phyloP scores from a whole-genome alignment of 2,329 filamentous ascomycete species.

The Penicillium concentricum region DNA sequence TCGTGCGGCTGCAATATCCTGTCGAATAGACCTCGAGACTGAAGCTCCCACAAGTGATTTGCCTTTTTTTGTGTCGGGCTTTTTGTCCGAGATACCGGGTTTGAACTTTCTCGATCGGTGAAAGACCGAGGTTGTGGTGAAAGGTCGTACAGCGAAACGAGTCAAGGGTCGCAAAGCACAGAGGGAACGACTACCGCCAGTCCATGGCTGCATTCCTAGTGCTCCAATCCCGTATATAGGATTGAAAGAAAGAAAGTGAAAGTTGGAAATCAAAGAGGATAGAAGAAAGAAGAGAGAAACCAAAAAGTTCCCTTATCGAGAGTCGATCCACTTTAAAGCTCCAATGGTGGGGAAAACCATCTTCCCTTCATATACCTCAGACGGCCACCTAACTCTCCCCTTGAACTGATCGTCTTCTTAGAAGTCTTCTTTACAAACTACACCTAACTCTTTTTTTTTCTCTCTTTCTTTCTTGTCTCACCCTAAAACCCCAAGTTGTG shows the following conservation, averaged over 20 bases:
- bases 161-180: slow-evolving; percentile 38
- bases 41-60: background rate
- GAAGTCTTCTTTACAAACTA: background rate
- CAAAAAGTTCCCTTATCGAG: slow-evolving; percentile 22
- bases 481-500: slow-evolving; percentile 24
- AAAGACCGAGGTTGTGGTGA: slow-evolving; percentile 32
- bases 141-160: slow-evolving; percentile 29
- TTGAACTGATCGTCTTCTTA: background rate
- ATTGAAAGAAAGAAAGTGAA: background rate
- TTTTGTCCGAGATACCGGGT: background rate
- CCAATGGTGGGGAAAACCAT: slow-evolving; percentile 30
- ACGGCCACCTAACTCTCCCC: slow-evolving; percentile 17
- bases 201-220: slow-evolving; percentile 44
- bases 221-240: slow-evolving; percentile 1
- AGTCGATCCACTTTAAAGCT: slow-evolving; percentile 26
- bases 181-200: slow-evolving; percentile 40
- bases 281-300: background rate
- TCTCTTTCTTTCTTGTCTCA: background rate
- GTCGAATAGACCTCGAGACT: slow-evolving; percentile 6
- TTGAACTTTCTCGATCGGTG: slow-evolving; percentile 21
- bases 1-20: slow-evolving; percentile 15
- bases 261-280: background rate
- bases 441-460: background rate
- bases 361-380: slow-evolving; percentile 28
- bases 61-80: slow-evolving; percentile 11